Evolutionary conservation across 768 basidiomycete species (phyloP).

Genomic region (Russula sp.): DNA sequence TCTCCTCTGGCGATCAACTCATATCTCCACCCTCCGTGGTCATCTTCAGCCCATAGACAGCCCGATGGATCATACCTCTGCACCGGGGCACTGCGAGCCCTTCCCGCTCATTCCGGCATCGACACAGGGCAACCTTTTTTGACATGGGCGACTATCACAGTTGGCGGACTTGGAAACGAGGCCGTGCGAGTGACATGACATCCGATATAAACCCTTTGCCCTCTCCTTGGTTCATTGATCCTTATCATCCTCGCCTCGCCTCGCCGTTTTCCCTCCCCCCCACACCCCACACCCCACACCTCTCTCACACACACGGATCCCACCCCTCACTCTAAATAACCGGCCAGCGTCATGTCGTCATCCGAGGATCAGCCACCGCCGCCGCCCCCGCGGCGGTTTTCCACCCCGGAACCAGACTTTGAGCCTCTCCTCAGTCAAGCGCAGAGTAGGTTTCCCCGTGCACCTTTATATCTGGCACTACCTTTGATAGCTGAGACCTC

Average conservation of each 20-base stretch:
- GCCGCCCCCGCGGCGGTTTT: neutral
- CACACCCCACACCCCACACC: too few relatives aligned
- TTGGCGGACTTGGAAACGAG: slow-evolving; percentile 26
- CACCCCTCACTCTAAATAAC: neutral
- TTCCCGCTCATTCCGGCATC: neutral
- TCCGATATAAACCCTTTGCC: slow-evolving; percentile 7
- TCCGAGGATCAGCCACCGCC: neutral
- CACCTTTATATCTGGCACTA: neutral
- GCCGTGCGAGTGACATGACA: slow-evolving; percentile 12
- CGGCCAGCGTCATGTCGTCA: slow-evolving; percentile 1
- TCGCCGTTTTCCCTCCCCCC: too few relatives aligned
- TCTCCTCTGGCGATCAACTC: neutral
- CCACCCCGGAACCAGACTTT: slow-evolving; percentile 4
- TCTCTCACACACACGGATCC: neutral
- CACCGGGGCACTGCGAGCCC: neutral
- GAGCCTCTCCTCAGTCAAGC: slow-evolving; percentile 9
- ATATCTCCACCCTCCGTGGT: neutral
- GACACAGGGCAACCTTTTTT: neutral
- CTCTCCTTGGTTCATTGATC: neutral
- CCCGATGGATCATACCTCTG: neutral
- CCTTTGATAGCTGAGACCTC: neutral
- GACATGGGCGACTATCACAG: slow-evolving; percentile 10
- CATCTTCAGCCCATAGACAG: neutral
- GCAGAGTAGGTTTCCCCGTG: slow-evolving; percentile 1
- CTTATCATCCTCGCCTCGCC: slow-evolving; percentile 1